Conservation (phyloP, 83 land plant genomes). For the Picea abies region DNA sequence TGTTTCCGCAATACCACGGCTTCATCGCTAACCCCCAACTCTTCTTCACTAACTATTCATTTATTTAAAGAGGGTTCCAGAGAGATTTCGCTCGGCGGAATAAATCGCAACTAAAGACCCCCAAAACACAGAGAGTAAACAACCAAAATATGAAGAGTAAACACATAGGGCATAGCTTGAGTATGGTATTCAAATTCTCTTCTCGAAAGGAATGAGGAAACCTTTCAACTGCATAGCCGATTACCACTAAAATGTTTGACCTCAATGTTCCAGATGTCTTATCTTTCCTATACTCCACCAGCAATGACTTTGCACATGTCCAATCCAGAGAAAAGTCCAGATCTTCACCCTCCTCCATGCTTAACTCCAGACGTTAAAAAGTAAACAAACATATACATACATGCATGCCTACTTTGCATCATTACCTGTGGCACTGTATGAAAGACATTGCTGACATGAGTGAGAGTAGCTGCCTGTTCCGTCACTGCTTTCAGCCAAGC, state of each 20-base stretch:
- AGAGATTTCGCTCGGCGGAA: too few species aligned
- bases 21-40: slow-evolving; percentile 22
- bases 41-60: too few species aligned
- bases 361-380: slow-evolving; percentile 19
- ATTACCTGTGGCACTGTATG: slow-evolving; percentile 82
- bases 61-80: too few species aligned
- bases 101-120: too few species aligned
- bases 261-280: slow-evolving; percentile 30
- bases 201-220: too few species aligned
- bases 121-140: too few species aligned
- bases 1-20: slow-evolving; percentile 85
- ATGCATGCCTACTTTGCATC: neutral
- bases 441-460: slow-evolving; percentile 88
- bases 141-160: too few species aligned
- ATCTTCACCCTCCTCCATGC: slow-evolving; percentile 10
- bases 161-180: rapidly evolving
- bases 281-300: slow-evolving; percentile 41
- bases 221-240: too few species aligned
- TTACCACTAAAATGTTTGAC: too few species aligned
- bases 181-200: too few species aligned
- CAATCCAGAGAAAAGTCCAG: slow-evolving; percentile 32
- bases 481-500: slow-evolving; percentile 78
- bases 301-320: slow-evolving; percentile 21
- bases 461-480: slow-evolving; percentile 70
- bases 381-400: neutral